Evolutionary conservation across 148 eudicot species (phyloP).

Genomic region (Chenopodium suecicum): DNA sequence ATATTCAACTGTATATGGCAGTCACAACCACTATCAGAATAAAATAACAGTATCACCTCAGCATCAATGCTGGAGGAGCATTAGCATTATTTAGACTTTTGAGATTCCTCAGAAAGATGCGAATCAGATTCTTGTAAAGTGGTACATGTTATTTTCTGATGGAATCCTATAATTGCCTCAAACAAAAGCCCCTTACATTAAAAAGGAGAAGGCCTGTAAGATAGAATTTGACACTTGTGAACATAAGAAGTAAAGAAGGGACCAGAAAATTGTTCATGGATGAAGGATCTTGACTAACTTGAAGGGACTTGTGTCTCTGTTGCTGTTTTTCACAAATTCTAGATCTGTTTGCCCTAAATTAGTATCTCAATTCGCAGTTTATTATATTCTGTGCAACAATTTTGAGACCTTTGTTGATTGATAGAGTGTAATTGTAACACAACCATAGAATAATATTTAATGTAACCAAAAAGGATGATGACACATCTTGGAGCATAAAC

Average conservation of each 20-base stretch:
- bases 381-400: neutral
- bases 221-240: neutral
- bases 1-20: neutral
- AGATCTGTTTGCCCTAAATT: neutral
- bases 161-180: neutral
- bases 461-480: neutral
- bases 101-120: slow-evolving; percentile 10
- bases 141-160: slow-evolving; percentile 12
- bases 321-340: neutral
- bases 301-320: neutral
- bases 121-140: slow-evolving; percentile 20
- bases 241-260: neutral
- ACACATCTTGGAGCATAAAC: neutral
- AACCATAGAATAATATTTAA: neutral
- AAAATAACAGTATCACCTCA: neutral
- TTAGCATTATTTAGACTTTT: neutral
- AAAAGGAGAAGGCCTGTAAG: neutral
- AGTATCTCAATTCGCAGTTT: neutral
- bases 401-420: neutral
- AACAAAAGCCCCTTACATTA: neutral
- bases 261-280: neutral
- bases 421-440: neutral
- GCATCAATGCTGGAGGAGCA: neutral
- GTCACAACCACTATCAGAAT: neutral
- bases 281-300: neutral